Percentiles rank a stretch among this genome's conserved stretches.
Conservation (phyloP, 2,329 filamentous ascomycete species). For the Colletotrichum limetticola region DNA sequence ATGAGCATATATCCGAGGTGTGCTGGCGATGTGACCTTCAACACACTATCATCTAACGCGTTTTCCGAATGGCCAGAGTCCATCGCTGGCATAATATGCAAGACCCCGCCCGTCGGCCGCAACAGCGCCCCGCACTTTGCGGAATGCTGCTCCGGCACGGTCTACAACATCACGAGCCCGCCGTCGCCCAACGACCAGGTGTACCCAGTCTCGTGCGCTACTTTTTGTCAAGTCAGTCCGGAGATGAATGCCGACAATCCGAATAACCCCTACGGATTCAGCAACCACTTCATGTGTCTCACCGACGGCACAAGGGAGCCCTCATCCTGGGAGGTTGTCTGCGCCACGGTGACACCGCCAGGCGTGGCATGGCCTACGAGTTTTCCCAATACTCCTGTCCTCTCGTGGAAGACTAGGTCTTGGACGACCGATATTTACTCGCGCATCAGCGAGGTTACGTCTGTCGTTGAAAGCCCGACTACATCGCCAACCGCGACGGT, state of each 20-base stretch:
- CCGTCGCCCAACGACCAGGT: neutral
- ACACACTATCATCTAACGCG: neutral
- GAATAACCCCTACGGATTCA: neutral
- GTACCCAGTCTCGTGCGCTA: conserved; percentile 20
- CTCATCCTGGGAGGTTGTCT: conserved; percentile 3
- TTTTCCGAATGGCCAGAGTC: conserved; percentile 4
- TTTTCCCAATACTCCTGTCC: neutral
- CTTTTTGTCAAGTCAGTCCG: conserved; percentile 4
- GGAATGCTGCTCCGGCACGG: conserved; percentile 13
- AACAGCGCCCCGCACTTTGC: conserved; percentile 1
- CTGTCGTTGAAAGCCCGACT: neutral
- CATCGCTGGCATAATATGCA: conserved; percentile 16
- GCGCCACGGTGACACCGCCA: neutral
- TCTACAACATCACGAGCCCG: conserved; percentile 19
- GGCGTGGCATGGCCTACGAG: neutral
- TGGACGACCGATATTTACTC: neutral
- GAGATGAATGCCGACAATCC: neutral
- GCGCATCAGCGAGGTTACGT: neutral
- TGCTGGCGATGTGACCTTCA: conserved; percentile 2
- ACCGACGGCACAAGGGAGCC: conserved; percentile 6
- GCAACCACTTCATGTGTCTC: conserved; percentile 24
- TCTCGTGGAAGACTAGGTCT: neutral
- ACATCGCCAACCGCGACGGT: neutral
- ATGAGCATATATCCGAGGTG: neutral
- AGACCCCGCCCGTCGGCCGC: conserved; percentile 12